These are phyloP conservation scores for Pythium pyrilobum DNA, from an alignment of 352 stramenopile species.

Conservation along the genomic window DNA sequence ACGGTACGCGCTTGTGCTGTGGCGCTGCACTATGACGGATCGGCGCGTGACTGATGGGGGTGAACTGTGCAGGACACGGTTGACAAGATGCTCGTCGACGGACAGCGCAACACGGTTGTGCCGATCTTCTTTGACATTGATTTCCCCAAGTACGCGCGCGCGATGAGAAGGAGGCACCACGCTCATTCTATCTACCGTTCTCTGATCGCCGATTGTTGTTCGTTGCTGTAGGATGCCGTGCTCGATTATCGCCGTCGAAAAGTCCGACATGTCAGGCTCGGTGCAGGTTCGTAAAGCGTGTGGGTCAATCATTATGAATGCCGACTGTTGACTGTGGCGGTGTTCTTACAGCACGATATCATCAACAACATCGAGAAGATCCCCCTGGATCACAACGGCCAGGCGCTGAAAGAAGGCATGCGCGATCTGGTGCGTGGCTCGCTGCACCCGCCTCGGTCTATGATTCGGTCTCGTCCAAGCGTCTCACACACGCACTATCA, in stretches of 20 bases:
- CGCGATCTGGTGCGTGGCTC: constrained; percentile 27
- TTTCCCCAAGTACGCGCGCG: constrained; percentile 45
- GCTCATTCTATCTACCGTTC: background rate
- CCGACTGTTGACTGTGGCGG: background rate
- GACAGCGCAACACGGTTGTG: constrained; percentile 56
- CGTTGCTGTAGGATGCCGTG: constrained; percentile 56
- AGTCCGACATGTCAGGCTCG: constrained; percentile 59
- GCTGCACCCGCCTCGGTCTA: background rate
- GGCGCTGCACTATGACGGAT: background rate
- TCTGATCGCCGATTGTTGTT: background rate
- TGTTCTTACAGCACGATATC: constrained; percentile 51
- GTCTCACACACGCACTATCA: too few relatives aligned
- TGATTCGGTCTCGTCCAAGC: background rate
- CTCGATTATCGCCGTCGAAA: constrained; percentile 65
- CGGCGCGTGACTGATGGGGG: background rate
- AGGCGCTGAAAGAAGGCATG: constrained; percentile 41
- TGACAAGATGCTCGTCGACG: constrained; percentile 85
- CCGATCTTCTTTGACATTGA: constrained; percentile 79
- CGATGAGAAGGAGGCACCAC: too few relatives aligned
- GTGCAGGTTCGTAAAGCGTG: constrained; percentile 29
- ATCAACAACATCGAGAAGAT: constrained; percentile 79
- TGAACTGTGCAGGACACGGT: constrained; percentile 49
- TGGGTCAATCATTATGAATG: background rate
- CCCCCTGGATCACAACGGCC: constrained; percentile 42
- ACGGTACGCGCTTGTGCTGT: constrained; percentile 22